A percentile compares a stretch with the other conserved stretches of the same genome.
Evolutionary conservation across 495 filamentous ascomycete genomes (phyloP).

Genomic region (Tuber microsphaerosporum): DNA sequence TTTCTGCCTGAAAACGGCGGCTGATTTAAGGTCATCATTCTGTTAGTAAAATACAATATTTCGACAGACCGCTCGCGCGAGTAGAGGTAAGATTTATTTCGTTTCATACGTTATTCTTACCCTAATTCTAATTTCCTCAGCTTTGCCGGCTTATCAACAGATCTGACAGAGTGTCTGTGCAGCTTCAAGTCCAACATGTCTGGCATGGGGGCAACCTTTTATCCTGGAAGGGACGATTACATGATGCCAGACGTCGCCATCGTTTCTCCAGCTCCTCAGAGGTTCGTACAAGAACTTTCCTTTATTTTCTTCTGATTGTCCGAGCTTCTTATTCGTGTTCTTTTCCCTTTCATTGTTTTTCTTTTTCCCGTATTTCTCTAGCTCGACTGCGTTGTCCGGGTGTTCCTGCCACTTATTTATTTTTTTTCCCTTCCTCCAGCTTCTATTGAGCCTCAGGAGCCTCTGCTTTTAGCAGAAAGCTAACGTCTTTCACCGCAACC

Average conservation of each 20-base stretch:
- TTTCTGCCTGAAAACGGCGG: background rate
- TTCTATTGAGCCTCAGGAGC: background rate
- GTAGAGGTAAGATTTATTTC: background rate
- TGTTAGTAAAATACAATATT: background rate
- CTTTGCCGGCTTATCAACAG: background rate
- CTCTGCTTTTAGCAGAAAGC: background rate
- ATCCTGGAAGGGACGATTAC: constrained; percentile 81
- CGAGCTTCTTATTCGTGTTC: constrained; percentile 14
- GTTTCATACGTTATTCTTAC: background rate
- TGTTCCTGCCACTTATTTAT: constrained; percentile 27
- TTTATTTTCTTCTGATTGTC: constrained; percentile 27
- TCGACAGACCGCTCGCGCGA: background rate
- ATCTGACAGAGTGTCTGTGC: background rate
- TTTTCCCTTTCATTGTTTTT: constrained; percentile 16
- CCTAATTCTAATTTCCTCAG: background rate
- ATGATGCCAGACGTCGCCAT: constrained; percentile 61
- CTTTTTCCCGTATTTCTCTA: constrained; percentile 17
- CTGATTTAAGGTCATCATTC: background rate
- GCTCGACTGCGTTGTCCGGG: constrained; percentile 15
- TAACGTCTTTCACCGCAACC: constrained; percentile 17
- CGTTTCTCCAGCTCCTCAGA: constrained; percentile 78
- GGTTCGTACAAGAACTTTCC: constrained; percentile 52
- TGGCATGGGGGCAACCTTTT: constrained; percentile 71
- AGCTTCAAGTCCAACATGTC: constrained; percentile 13
- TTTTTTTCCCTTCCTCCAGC: constrained; percentile 14